Conservation (phyloP, 345 rosid genomes). For the Salix arbutifolia region DNA sequence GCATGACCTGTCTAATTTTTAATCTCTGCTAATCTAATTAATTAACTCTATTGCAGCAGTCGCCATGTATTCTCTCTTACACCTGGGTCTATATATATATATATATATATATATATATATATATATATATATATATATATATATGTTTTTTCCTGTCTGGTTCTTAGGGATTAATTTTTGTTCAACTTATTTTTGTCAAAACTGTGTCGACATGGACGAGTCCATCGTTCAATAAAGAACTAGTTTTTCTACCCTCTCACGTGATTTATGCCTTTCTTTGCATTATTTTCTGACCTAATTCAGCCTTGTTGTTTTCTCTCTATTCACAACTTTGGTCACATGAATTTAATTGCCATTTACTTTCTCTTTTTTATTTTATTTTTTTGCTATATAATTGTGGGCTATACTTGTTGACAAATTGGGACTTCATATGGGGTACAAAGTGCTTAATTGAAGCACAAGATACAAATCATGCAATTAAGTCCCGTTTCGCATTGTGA, state of each 20-base stretch:
- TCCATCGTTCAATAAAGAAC: neutral
- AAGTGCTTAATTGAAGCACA: too few relatives aligned
- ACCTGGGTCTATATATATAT: neutral
- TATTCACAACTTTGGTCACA: conserved; percentile 12
- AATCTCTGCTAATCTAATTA: neutral
- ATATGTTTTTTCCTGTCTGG: neutral
- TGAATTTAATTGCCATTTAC: neutral
- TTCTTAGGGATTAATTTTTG: neutral
- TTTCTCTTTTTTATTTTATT: neutral
- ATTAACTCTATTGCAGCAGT: neutral
- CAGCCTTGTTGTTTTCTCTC: neutral
- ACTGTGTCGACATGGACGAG: neutral
- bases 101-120: too few relatives aligned
- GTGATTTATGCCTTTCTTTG: neutral
- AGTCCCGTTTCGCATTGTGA: neutral
- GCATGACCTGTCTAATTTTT: neutral
- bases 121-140: too few relatives aligned
- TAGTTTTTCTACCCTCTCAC: neutral
- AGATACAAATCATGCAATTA: neutral
- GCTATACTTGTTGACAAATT: conserved; percentile 1
- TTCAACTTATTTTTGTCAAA: neutral
- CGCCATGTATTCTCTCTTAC: conserved; percentile 19
- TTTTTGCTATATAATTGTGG: neutral
- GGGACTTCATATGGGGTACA: neutral
- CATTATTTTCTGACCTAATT: neutral